Evolutionary conservation across 495 filamentous ascomycete genomes (phyloP).

Genomic region (Hypoxylon subgilvum): DNA sequence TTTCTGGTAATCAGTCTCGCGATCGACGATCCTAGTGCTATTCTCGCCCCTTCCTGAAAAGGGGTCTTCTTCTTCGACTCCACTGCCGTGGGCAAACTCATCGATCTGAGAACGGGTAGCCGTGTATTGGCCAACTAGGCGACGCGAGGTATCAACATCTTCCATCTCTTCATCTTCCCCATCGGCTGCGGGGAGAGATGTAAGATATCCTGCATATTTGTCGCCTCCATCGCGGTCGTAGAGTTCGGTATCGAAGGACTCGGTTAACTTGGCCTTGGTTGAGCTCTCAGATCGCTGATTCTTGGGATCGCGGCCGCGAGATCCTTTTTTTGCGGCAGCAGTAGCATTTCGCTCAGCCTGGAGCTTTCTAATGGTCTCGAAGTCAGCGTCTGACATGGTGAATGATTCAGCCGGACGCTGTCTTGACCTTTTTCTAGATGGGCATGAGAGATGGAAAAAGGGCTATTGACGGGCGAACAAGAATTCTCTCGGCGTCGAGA

Average conservation of each 20-base stretch:
- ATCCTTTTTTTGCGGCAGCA: slow-evolving; percentile 82
- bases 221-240: slow-evolving; percentile 83
- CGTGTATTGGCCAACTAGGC: slow-evolving; percentile 95
- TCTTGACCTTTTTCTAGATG: slow-evolving; percentile 43
- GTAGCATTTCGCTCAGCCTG: slow-evolving; percentile 92
- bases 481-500: slow-evolving; percentile 32
- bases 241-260: slow-evolving; percentile 89
- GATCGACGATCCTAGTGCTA: slow-evolving; percentile 83
- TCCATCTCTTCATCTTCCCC: slow-evolving; percentile 87
- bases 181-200: slow-evolving; percentile 80
- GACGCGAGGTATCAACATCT: slow-evolving; percentile 72
- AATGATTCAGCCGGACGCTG: slow-evolving; percentile 31
- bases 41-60: slow-evolving; percentile 82
- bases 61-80: slow-evolving; percentile 90
- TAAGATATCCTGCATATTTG: slow-evolving; percentile 90
- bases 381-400: slow-evolving; percentile 73
- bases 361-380: slow-evolving; percentile 79
- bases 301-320: slow-evolving; percentile 82
- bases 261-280: slow-evolving; percentile 93
- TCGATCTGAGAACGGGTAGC: slow-evolving; percentile 89
- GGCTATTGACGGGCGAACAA: slow-evolving; percentile 12
- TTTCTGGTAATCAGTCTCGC: slow-evolving; percentile 98
- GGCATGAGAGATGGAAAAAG: slow-evolving; percentile 16
- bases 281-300: slow-evolving; percentile 87
- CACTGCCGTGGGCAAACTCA: slow-evolving; percentile 85